phyloP scores from a whole-genome alignment of 345 rosid species.

The Combretum micranthum region DNA sequence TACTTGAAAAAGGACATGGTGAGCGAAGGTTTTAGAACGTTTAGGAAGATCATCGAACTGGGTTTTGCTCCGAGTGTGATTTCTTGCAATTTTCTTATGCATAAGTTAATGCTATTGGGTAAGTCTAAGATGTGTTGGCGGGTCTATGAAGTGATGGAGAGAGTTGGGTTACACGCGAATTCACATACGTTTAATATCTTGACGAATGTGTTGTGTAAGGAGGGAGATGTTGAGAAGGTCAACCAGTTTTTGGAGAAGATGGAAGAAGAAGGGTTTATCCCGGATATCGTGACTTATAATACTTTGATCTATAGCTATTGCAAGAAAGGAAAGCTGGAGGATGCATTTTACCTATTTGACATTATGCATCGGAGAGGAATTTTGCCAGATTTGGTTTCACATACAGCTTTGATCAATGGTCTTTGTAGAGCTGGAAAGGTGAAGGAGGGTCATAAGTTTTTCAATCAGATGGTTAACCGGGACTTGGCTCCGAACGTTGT shows the following conservation, averaged over 20 bases:
- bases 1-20: constrained; percentile 42
- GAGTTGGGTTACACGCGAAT: constrained; percentile 53
- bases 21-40: constrained; percentile 33
- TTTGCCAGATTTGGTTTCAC: constrained; percentile 71
- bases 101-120: constrained; percentile 57
- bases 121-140: constrained; percentile 52
- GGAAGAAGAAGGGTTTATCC: constrained; percentile 96
- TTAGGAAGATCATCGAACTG: constrained; percentile 33
- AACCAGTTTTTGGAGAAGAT: constrained; percentile 76
- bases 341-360: constrained; percentile 70
- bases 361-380: constrained; percentile 69
- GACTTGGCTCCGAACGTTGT: constrained; percentile 61
- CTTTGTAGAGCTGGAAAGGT: constrained; percentile 76
- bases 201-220: constrained; percentile 56
- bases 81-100: constrained; percentile 70
- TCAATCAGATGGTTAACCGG: constrained; percentile 59
- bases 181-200: constrained; percentile 71
- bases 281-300: constrained; percentile 82
- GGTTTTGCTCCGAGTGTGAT: constrained; percentile 62
- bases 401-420: constrained; percentile 66
- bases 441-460: constrained; percentile 77
- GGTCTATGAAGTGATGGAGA: constrained; percentile 62
- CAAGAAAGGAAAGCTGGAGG: constrained; percentile 53
- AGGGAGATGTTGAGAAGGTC: constrained; percentile 39
- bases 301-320: constrained; percentile 75